Base-by-base conservation (phyloP, 257 asterid genomes). In the Leptodermis oblonga region DNA sequence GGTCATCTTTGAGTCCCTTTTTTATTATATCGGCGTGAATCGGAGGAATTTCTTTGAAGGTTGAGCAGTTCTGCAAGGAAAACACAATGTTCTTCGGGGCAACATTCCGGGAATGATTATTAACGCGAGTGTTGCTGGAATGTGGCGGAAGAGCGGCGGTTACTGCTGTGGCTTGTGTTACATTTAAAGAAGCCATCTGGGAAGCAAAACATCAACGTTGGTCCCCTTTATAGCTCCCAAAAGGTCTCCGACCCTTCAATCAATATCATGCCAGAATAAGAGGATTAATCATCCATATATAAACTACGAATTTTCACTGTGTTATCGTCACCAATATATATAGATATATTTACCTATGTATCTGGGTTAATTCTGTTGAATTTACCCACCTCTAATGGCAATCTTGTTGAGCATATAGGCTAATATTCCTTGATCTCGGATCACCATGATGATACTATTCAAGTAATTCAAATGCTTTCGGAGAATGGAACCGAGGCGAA, bases 11-110 rank as follows among this genome's bases (percentile, higher is more conserved):
- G 28, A 62, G 78, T 73, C 77, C 87, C 9, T 42, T 72, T 46
- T 83, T 86, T 5, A 86, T 39, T 45, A 83, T 74, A 18, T 55
- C 62, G 1, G 84, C 75, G 65, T 81, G 88, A 67, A 78, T 74
- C 60, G 78, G 79, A 74, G 80, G 4, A 0, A 79, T 79, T 71
- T 80, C 80, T 30, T 76, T 33, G 20, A 63, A 18, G 34, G 48
- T 76, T 78, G 70, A 70, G 82, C 83, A 83, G 61, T 76, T 80
- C 46, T 70, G 79, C 20, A 83, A 43, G 11, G 59, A 68, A 65
- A 77, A 59, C 36, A 79, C 71, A 12, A 76, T 22, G 14, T 72
- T 75, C 62, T 75, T 81, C 43, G 81, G 76, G 67, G 66, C 48
- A n/a, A 0, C 39, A 61, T 54, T 53, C 30, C 54, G 71, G 36